Percentiles rank a stretch among this genome's conserved stretches.
Conservation (phyloP, 495 filamentous ascomycete genomes). For the Poronia punctata region DNA sequence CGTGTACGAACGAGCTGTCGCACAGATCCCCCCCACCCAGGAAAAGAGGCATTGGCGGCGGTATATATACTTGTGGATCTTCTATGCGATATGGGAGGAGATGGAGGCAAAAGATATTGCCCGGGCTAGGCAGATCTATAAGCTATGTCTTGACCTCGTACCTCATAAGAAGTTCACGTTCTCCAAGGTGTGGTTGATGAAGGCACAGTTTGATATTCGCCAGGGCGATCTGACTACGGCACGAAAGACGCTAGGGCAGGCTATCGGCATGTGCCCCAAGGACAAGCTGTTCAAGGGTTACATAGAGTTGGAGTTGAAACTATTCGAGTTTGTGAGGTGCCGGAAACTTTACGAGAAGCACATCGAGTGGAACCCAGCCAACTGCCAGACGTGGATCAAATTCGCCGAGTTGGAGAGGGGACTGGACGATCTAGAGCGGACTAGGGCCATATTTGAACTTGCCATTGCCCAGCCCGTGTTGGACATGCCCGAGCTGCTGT, state of each 20-base stretch:
- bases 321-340: slow-evolving; percentile 88
- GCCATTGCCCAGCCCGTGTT: slow-evolving; percentile 73
- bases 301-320: slow-evolving; percentile 80
- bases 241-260: slow-evolving; percentile 79
- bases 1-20: slow-evolving; percentile 92
- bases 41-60: slow-evolving; percentile 96
- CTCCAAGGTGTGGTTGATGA: slow-evolving; percentile 90
- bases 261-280: slow-evolving; percentile 92
- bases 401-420: slow-evolving; percentile 89
- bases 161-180: slow-evolving; percentile 98
- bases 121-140: slow-evolving; percentile 83
- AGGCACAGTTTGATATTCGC: slow-evolving; percentile 87
- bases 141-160: slow-evolving; percentile 77
- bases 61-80: slow-evolving; percentile 97
- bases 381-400: slow-evolving; percentile 89
- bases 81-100: slow-evolving; percentile 95
- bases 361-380: slow-evolving; percentile 81
- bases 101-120: slow-evolving; percentile 70
- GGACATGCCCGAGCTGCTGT: slow-evolving; percentile 97
- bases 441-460: slow-evolving; percentile 87
- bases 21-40: slow-evolving; percentile 89
- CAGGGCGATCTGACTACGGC: slow-evolving; percentile 73
- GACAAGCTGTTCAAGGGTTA: slow-evolving; percentile 92
- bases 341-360: slow-evolving; percentile 90
- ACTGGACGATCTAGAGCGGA: slow-evolving; percentile 79